Base-by-base conservation (phyloP, 352 stramenopile species). In the Pythium rishiriense region DNA sequence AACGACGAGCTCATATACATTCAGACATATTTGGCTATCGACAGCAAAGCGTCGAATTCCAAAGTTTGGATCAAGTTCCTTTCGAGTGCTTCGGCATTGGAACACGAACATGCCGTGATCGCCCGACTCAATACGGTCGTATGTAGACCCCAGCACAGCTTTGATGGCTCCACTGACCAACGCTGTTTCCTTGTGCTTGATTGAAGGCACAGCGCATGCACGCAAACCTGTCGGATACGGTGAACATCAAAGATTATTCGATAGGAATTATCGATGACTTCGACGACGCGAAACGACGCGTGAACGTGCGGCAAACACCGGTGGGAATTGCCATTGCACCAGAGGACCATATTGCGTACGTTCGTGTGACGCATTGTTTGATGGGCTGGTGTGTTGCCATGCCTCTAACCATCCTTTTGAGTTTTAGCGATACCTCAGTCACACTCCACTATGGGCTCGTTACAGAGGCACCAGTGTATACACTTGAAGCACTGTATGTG, bases 51-150 rank as follows among this genome's bases (percentile, higher is more conserved):
- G 0, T 72, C 76, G 17, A 62, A 26, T 58, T 68, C 12, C 42
- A 86, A 84, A 66, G 82, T 89, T 11, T 66, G 83, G 45, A 75
- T 89, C 43, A 77, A 75, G 24, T 91, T 89, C 35, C 86, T 86
- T 47, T 89, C 82, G 10, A 79, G 63, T 5, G 47, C 45, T 0
- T 1, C 19, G 7, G 65, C 68, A 0, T 61, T 78, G 11, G 58
- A 76, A 9, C 76, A 88, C 33, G 78, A 87, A 24, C 71, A 75
- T 14, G 64, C 69, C 1, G 60, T 85, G 39, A 52, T 87, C 17
- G 46, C 73, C 29, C 72, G 70, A 6, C 61, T 90, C 3, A 75
- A 75, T 33, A 58, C 66, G 51, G 68, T 71, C 50, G 80, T 89
- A 66, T 31, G 72, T 70, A 22, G 7, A 17, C 33, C 6, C 31